Evolutionary conservation across 2,329 filamentous ascomycete species (phyloP).

Genomic region (Ophiostoma tasmaniense): DNA sequence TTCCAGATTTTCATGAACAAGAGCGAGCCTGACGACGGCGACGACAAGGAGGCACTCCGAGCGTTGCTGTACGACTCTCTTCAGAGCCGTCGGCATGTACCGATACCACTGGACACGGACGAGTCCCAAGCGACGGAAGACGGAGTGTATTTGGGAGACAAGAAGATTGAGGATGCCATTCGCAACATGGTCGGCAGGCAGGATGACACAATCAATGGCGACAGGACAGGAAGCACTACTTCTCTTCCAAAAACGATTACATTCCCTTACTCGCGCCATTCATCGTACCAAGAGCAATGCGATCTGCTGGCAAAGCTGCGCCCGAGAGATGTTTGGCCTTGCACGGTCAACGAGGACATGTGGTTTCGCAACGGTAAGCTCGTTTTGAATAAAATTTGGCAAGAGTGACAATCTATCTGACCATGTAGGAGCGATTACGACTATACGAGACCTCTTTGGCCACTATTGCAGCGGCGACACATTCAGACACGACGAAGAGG

Average conservation of each 20-base stretch:
- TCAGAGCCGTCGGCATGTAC: conserved; percentile 27
- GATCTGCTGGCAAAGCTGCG: conserved; percentile 58
- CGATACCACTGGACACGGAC: conserved; percentile 27
- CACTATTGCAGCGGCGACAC: conserved; percentile 49
- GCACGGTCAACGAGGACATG: conserved; percentile 55
- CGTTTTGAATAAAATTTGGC: no score
- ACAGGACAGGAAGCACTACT: background rate
- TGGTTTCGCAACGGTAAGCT: conserved; percentile 52
- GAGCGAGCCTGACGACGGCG: conserved; percentile 9
- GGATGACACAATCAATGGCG: background rate
- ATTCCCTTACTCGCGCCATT: conserved; percentile 86
- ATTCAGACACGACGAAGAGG: conserved; percentile 54
- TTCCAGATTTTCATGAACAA: conserved; percentile 12
- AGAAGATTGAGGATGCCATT: background rate
- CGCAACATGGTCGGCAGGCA: background rate
- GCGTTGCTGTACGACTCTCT: conserved; percentile 20
- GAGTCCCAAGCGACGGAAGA: background rate
- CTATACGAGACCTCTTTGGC: conserved; percentile 64
- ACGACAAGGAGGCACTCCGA: conserved; percentile 17
- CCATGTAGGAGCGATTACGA: conserved; percentile 30
- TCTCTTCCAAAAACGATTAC: conserved; percentile 29
- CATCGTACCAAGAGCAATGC: conserved; percentile 73
- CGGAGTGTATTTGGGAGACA: background rate
- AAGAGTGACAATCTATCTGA: no score
- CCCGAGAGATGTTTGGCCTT: conserved; percentile 73